Conservation (phyloP, 352 stramenopile species). For the Phytopythium ostracodes region DNA sequence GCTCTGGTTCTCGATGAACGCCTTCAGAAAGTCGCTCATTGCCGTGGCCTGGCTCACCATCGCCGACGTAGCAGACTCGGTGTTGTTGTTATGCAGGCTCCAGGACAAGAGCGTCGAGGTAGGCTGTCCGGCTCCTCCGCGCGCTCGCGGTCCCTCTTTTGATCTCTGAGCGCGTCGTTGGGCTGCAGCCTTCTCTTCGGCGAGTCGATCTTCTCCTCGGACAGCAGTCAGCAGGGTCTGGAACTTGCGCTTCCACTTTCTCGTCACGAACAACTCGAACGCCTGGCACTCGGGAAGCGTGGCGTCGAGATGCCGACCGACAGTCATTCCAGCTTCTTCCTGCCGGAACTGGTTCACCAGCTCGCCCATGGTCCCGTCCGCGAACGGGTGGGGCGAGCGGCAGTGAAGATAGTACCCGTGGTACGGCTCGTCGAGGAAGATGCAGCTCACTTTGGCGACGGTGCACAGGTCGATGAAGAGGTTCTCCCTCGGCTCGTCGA, state of each 20-base stretch:
- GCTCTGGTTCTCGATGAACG: conserved; percentile 82
- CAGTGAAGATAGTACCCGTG: conserved; percentile 96
- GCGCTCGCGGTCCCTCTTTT: neutral
- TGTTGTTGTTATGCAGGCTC: conserved; percentile 2
- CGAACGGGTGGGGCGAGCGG: conserved; percentile 89
- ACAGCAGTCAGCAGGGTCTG: conserved; percentile 47
- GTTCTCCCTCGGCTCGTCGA: conserved; percentile 60
- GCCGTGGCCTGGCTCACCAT: conserved; percentile 52
- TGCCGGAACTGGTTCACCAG: conserved; percentile 89
- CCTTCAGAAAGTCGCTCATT: conserved; percentile 76
- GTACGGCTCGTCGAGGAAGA: conserved; percentile 91
- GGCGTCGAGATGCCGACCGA: conserved; percentile 81
- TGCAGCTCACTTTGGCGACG: conserved; percentile 89
- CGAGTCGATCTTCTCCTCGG: conserved; percentile 15
- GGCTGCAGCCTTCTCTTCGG: conserved; percentile 11
- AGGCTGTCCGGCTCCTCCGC: neutral
- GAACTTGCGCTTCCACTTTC: conserved; percentile 84
- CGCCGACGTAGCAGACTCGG: conserved; percentile 22
- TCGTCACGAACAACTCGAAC: conserved; percentile 92
- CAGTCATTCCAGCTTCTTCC: conserved; percentile 84
- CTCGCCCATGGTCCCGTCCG: conserved; percentile 91
- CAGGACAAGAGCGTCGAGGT: conserved; percentile 5
- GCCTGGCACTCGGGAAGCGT: conserved; percentile 81
- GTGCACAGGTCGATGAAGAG: conserved; percentile 94
- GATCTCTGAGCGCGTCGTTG: conserved; percentile 26